Evolutionary conservation across 2,329 filamentous ascomycete genomes (phyloP).

Genomic region (Colletotrichum sp.): DNA sequence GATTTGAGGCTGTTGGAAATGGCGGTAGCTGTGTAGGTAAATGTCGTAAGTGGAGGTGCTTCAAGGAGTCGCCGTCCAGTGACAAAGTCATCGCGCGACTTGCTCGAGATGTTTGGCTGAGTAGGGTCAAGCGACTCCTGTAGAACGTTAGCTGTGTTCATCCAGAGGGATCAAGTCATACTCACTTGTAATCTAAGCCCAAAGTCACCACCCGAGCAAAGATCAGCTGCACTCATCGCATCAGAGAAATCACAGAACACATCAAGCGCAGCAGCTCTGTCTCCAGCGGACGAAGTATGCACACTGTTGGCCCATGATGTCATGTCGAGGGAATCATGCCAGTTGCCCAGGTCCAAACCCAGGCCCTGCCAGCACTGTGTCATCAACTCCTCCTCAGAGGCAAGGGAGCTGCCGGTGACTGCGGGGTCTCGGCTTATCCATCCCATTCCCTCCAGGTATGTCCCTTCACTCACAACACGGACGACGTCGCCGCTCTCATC

Average conservation of each 20-base stretch:
- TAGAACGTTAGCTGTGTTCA: slow-evolving; percentile 8
- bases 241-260: slow-evolving; percentile 60
- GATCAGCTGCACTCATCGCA: slow-evolving; percentile 68
- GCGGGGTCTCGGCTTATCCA: slow-evolving; percentile 69
- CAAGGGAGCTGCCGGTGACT: slow-evolving; percentile 35
- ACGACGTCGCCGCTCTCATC: slow-evolving; percentile 71
- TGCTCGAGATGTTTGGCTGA: slow-evolving; percentile 56
- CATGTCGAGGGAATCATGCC: slow-evolving; percentile 48
- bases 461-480: slow-evolving; percentile 80
- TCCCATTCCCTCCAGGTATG: slow-evolving; percentile 81
- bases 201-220: slow-evolving; percentile 56
- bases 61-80: slow-evolving; percentile 54
- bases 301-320: slow-evolving; percentile 38
- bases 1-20: slow-evolving; percentile 14
- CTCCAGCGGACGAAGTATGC: slow-evolving; percentile 21
- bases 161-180: neutral
- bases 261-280: slow-evolving; percentile 43
- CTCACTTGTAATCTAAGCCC: slow-evolving; percentile 40
- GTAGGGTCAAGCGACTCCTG: slow-evolving; percentile 66
- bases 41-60: slow-evolving; percentile 37
- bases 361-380: slow-evolving; percentile 71
- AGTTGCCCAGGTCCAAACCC: slow-evolving; percentile 66
- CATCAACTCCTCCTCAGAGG: slow-evolving; percentile 65
- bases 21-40: slow-evolving; percentile 21
- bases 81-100: slow-evolving; percentile 54